Conservation (phyloP, 2,329 filamentous ascomycete genomes). For the Coniella vitis region DNA sequence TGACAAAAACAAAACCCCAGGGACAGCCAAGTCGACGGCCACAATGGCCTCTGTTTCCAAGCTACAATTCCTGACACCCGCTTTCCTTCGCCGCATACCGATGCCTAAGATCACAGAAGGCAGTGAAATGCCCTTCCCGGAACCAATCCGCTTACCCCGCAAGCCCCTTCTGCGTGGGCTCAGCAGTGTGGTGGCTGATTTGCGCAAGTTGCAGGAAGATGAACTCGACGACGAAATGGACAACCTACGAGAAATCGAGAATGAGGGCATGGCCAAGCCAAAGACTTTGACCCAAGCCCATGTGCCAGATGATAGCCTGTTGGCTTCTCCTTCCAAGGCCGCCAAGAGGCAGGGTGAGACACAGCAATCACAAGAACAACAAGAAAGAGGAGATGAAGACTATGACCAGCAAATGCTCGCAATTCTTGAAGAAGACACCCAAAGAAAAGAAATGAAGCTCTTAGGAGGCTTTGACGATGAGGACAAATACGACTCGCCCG, state of each 20-base stretch:
- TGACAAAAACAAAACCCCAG: background rate
- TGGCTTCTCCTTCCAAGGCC: background rate
- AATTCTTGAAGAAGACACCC: slow-evolving; percentile 37
- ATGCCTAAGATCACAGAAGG: slow-evolving; percentile 52
- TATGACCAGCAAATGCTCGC: slow-evolving; percentile 11
- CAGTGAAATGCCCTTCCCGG: slow-evolving; percentile 39
- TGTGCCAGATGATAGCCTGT: background rate
- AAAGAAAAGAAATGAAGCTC: slow-evolving; percentile 32
- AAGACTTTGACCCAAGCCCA: slow-evolving; percentile 6
- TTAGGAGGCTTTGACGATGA: slow-evolving; percentile 61
- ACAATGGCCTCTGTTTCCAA: slow-evolving; percentile 39
- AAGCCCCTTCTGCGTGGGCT: slow-evolving; percentile 62
- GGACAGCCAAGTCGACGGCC: slow-evolving; percentile 37
- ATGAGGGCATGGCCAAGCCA: slow-evolving; percentile 26
- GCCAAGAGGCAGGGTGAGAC: background rate
- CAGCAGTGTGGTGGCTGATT: slow-evolving; percentile 65
- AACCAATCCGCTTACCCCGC: slow-evolving; percentile 46
- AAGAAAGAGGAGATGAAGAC: background rate
- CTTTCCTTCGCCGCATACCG: slow-evolving; percentile 55
- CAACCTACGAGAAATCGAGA: slow-evolving; percentile 64
- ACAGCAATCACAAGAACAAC: background rate
- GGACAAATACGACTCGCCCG: slow-evolving; percentile 46
- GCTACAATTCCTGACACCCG: slow-evolving; percentile 60
- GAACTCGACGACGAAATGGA: slow-evolving; percentile 67
- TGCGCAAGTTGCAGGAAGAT: slow-evolving; percentile 65